Conservation (phyloP, 1,284 basidiomycete genomes). For the Athelia sp. region DNA sequence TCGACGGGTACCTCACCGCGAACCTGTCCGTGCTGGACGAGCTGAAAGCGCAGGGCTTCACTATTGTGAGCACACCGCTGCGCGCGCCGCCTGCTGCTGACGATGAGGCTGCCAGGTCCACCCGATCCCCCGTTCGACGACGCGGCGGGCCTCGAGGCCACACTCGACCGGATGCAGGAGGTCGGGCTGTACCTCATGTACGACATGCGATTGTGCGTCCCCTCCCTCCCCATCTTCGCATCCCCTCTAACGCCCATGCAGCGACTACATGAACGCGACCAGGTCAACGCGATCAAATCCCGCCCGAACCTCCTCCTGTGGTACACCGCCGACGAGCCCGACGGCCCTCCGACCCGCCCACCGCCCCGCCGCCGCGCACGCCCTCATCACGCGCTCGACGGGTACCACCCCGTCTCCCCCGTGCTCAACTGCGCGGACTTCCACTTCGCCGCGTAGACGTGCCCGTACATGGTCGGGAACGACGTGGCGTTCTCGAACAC, state of each 20-base stretch:
- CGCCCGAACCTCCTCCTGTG: slow-evolving; percentile 67
- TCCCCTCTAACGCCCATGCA: slow-evolving; percentile 15
- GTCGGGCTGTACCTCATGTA: slow-evolving; percentile 73
- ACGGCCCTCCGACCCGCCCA: slow-evolving; percentile 63
- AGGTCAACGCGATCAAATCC: slow-evolving; percentile 63
- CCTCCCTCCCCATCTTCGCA: not conserved
- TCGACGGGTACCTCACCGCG: slow-evolving; percentile 49
- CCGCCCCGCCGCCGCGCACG: slow-evolving; percentile 53
- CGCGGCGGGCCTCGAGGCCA: slow-evolving; percentile 46
- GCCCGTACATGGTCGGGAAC: slow-evolving; percentile 52
- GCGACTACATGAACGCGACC: slow-evolving; percentile 62
- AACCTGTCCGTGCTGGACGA: slow-evolving; percentile 55
- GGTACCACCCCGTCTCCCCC: slow-evolving; percentile 72
- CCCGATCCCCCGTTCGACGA: slow-evolving; percentile 62
- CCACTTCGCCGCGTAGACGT: slow-evolving; percentile 63
- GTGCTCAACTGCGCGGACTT: slow-evolving; percentile 74
- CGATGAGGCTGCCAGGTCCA: slow-evolving; percentile 41
- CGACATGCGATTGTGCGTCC: slow-evolving; percentile 63
- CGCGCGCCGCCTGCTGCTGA: slow-evolving; percentile 2
- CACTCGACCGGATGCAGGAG: slow-evolving; percentile 67
- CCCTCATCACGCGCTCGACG: slow-evolving; percentile 64
- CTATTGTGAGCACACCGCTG: slow-evolving; percentile 20
- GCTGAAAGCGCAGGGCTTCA: slow-evolving; percentile 59
- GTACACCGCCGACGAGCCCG: slow-evolving; percentile 77
- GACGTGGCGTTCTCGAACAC: slow-evolving; percentile 60